Evolutionary conservation across 495 filamentous ascomycete species (phyloP), one percentile per base, ranked within the genome.

Genomic region (Extremus antarcticus): DNA sequence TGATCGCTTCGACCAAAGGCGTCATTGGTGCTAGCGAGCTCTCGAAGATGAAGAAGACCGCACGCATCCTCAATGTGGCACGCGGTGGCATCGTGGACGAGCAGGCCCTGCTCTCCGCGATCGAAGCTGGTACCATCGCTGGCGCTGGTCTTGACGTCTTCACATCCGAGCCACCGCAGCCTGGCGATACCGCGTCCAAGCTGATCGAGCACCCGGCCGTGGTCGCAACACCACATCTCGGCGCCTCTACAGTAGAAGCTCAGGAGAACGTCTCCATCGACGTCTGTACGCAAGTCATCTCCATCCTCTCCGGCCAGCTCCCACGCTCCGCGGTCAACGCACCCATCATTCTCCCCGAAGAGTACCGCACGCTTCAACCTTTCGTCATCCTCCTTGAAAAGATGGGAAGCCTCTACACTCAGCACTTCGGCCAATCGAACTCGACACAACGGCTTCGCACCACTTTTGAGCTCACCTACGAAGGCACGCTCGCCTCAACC

Each of bases 61-160:
- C 59, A 15, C 54, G 54, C 3, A 56, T 61, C 23, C 46, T 61
- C 29, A 61, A 61, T 25, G 59, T 61, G 2, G 59, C 59, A 2
- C 68, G 86, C 19, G 86, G 86, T n/a, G 84, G 84, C 1, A 84
- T 86, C 45, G 82, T 87, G 55, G 83, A 88, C 57, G 86, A 90
- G 67, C 70, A 65, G 16, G 85, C 85, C 1, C 70, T 90, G 13
- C 66, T 88, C 0, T 76, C 72, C 16, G 85, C 85, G 2, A 63
- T 90, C 1, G 77, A 87, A 21, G 74, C 73, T 3, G 83, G 82
- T 2, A 80, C 76, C 60, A 79, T 90, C 22, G 83, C 78, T 0
- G 85, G 84, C 0, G 86, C 86, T 0, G 86, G 84, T 2, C 65
- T 88, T 16, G 86, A 90, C 67, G 86, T 90, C 46, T 88, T 83